Base-by-base conservation (phyloP, 2,329 filamentous ascomycete species). In the Arachnomyces sp. region DNA sequence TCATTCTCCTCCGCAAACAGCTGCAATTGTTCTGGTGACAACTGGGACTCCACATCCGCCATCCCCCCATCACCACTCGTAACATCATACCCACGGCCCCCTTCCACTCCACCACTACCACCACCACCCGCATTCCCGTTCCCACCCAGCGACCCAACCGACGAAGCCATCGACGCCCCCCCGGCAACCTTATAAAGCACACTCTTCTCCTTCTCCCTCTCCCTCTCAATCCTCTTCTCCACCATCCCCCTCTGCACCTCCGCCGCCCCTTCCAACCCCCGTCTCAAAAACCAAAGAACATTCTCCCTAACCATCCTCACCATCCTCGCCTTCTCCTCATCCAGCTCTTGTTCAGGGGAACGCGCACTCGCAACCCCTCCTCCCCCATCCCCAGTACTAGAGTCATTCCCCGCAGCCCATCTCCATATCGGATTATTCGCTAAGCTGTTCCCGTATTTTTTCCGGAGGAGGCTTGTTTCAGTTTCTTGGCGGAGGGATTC, bases 1-100 rank as follows among this genome's bases (percentile, higher is more conserved):
- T 88, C 81, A 58, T 96, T 95, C 57, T 93, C 89, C 63, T 87
- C 77, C 51, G 90, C 89, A 66, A 98, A 96, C 58, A 94, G 76
- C 60, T 95, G 90, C 38, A 92, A 69, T 63, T 96, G 90, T 57
- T 95, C 88, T 15, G 80, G 73, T 13, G 83, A 86, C 45, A 95
- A 68, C 46, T 80, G 76, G 31, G 77, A 59, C 55, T 74, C 71
- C 31, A 72, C 67, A 5, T 59, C 57, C 13, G 57, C 56, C 2
- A 53, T 50, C 35, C 64, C 60, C 3, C 47, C 50, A 32, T 59
- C 55, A 28, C 58, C 58, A 6, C 64, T 33, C 1, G 48, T 44
- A 7, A 50, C 48, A 48, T 40, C 57, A 39, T 38, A 20, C 31
- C 30, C 34, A 33, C 11, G 18, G 33, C 30, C 36, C 11, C 15